Evolutionary conservation across 2,329 filamentous ascomycete species (phyloP).

Genomic region (Lachnellula hyalina): DNA sequence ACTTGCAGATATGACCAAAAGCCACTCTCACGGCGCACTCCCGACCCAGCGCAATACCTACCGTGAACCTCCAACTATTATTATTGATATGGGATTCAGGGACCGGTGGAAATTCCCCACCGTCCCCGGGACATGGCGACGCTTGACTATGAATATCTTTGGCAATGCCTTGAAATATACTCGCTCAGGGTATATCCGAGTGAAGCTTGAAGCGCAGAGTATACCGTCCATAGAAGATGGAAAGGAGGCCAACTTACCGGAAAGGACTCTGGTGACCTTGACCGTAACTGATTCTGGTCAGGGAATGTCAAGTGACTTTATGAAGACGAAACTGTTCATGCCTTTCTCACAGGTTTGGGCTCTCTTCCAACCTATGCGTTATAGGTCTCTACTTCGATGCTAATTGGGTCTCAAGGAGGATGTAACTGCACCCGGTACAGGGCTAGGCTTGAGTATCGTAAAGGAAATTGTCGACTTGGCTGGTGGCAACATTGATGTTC

Average conservation of each 20-base stretch:
- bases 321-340: conserved; percentile 50
- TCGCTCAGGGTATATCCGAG: conserved; percentile 43
- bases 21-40: background rate
- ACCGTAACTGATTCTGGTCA: conserved; percentile 57
- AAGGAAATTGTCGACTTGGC: conserved; percentile 56
- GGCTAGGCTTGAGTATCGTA: conserved; percentile 60
- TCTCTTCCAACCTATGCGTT: conserved; percentile 30
- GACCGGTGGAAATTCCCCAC: conserved; percentile 29
- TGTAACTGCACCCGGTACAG: conserved; percentile 52
- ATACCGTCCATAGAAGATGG: conserved; percentile 15
- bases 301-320: conserved; percentile 58
- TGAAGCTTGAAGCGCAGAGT: conserved; percentile 32
- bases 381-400: conserved; percentile 11
- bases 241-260: conserved; percentile 3
- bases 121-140: conserved; percentile 24
- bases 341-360: conserved; percentile 50
- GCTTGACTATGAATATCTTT: conserved; percentile 55
- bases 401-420: conserved; percentile 46
- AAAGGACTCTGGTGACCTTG: conserved; percentile 29
- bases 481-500: conserved; percentile 53
- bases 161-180: conserved; percentile 61
- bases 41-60: background rate
- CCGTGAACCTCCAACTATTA: conserved; percentile 35
- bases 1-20: conserved; percentile 21
- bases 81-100: conserved; percentile 37